Conservation (phyloP, 139 green algal genomes). For the Desmodesmus armatus region DNA sequence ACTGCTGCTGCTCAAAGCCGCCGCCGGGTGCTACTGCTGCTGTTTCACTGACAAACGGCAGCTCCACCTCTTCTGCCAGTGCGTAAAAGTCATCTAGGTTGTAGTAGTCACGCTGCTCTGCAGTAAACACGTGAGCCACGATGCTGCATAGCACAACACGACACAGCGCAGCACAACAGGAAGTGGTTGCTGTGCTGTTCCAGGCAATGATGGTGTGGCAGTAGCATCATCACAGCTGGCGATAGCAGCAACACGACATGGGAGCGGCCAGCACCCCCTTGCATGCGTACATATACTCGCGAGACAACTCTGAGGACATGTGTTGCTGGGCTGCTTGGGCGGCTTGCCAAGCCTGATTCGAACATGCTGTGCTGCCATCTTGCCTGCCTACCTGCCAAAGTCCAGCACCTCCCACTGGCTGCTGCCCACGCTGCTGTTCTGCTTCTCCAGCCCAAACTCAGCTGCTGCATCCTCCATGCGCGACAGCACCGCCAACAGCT, state of each 20-base stretch:
- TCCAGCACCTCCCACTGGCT: constrained; percentile 34
- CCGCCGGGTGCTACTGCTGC: constrained; percentile 27
- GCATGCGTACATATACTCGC: too few relatives aligned
- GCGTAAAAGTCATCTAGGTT: constrained; percentile 77
- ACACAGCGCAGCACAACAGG: constrained; percentile 59
- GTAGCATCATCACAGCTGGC: too few relatives aligned
- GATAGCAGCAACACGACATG: background rate
- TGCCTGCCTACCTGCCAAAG: too few relatives aligned
- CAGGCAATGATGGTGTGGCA: too few relatives aligned
- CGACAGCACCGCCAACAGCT: constrained; percentile 77
- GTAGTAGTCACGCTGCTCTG: constrained; percentile 71
- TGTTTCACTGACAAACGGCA: constrained; percentile 44
- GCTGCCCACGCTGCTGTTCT: constrained; percentile 37
- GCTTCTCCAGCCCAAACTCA: constrained; percentile 39
- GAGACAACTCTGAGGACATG: too few relatives aligned
- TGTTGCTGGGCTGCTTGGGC: too few relatives aligned
- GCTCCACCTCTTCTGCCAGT: constrained; percentile 68
- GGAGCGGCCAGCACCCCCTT: background rate
- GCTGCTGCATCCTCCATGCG: constrained; percentile 68
- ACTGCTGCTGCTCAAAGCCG: constrained; percentile 11
- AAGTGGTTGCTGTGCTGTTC: background rate
- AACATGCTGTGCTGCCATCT: background rate
- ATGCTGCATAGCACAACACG: too few relatives aligned
- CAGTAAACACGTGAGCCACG: constrained; percentile 72
- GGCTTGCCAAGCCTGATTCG: background rate